These are phyloP conservation scores for Sungouiozyma intestinalis DNA, from an alignment of 805 yeast species.

Conservation along the genomic window DNA sequence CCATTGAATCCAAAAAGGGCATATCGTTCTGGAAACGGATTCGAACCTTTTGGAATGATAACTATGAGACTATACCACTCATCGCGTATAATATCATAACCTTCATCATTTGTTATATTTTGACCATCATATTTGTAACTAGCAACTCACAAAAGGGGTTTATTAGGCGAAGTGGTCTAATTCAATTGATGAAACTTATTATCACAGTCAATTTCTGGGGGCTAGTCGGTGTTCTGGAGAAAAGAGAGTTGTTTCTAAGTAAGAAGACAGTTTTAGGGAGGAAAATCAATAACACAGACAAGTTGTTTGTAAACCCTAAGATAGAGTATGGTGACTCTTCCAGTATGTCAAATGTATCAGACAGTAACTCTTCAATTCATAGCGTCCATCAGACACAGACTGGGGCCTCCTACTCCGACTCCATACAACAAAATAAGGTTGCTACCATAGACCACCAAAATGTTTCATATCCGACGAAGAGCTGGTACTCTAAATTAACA, in stretches of 20 bases:
- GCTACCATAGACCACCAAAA: not conserved
- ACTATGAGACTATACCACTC: conserved; percentile 21
- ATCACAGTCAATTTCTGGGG: conserved; percentile 28
- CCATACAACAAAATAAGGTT: not conserved
- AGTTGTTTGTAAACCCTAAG: conserved; percentile 20
- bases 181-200: conserved; percentile 17
- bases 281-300: conserved; percentile 22
- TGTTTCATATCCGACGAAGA: not conserved
- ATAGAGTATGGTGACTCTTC: conserved; percentile 7
- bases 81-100: conserved; percentile 15
- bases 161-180: conserved; percentile 18
- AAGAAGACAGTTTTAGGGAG: conserved; percentile 25
- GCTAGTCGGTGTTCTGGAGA: conserved; percentile 22
- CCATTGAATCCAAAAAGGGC: conserved; percentile 3
- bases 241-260: conserved; percentile 17
- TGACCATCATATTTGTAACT: conserved; percentile 11
- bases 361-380: not conserved
- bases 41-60: conserved; percentile 17
- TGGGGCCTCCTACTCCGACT: no score
- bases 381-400: not conserved
- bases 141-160: not conserved
- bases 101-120: conserved; percentile 10
- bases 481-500: not conserved
- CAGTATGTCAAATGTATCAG: not conserved
- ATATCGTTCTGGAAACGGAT: conserved; percentile 4